Evolutionary conservation across 2,329 filamentous ascomycete species (phyloP).

Genomic region (Boeremia exigua): DNA sequence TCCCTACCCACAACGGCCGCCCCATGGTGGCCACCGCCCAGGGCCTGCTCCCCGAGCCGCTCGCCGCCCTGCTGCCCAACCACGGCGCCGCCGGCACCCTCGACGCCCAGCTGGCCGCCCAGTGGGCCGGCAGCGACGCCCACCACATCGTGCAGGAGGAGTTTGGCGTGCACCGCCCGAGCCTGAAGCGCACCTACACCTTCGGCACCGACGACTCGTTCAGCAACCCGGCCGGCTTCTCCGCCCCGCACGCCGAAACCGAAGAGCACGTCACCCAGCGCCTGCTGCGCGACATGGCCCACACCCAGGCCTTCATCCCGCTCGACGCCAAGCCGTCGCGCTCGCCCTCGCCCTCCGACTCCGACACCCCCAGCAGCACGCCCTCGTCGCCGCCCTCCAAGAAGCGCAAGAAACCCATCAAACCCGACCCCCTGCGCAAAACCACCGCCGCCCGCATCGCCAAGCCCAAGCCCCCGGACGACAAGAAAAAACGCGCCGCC

Average conservation of each 20-base stretch:
- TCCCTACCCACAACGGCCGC: slow-evolving; percentile 9
- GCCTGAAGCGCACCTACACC: slow-evolving; percentile 40
- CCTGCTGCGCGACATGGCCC: slow-evolving; percentile 32
- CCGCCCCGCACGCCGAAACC: slow-evolving; percentile 29
- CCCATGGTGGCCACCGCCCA: slow-evolving; percentile 34
- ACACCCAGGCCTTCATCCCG: slow-evolving; percentile 25
- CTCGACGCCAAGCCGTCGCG: neutral
- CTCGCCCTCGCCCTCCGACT: slow-evolving; percentile 5
- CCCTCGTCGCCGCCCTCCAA: slow-evolving; percentile 32
- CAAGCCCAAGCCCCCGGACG: slow-evolving; percentile 31
- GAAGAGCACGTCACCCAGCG: slow-evolving; percentile 33
- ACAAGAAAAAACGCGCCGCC: slow-evolving; percentile 36
- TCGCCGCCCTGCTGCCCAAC: slow-evolving; percentile 39
- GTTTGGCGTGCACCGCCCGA: slow-evolving; percentile 22
- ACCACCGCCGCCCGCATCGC: slow-evolving; percentile 17
- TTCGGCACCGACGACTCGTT: slow-evolving; percentile 47
- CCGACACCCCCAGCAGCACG: slow-evolving; percentile 20
- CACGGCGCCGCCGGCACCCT: slow-evolving; percentile 36
- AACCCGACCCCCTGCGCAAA: slow-evolving; percentile 30
- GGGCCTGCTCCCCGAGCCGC: slow-evolving; percentile 37
- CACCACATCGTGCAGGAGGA: slow-evolving; percentile 27
- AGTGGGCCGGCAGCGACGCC: slow-evolving; percentile 32
- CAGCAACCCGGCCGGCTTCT: slow-evolving; percentile 38
- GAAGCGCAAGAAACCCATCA: slow-evolving; percentile 33
- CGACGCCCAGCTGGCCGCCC: slow-evolving; percentile 37